Evolutionary conservation across 768 basidiomycete species (phyloP), one percentile per base, ranked within the genome.

Genomic region (Pleurotus platypus): DNA sequence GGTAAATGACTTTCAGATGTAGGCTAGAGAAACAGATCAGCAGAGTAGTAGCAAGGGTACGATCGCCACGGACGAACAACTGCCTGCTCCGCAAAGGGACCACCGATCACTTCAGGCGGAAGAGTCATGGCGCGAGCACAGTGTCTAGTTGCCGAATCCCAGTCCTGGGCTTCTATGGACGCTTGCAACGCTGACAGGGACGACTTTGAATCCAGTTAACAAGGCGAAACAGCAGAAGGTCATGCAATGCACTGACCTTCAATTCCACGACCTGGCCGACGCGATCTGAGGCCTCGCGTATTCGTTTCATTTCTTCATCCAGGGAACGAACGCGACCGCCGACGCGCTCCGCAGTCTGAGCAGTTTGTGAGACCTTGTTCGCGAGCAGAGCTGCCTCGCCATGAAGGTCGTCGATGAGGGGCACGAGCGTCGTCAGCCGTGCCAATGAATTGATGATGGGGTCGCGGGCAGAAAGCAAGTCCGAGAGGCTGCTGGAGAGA

Each of bases 211-310:
- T 59, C 54, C 7, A 48, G 59, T 27, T 35, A 37, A 45, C 26
- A 49, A 16, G 13, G 37, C 26, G 26, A 30, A 45, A 24, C 20
- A 13, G 39, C 30, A 15, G 40, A 24, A 16, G 20, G 18, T 6
- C n/a, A 24, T 18, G 27, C 53, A 47, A 67, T 66, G 55, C 60
- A 50, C 49, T 2, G n/a, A 92, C 94, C 82, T 97, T 98, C 62
- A 99, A 83, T 59, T 98, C 97, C 76, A 97, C 89, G 40, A 98
- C 92, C 67, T 94, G 92, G 4, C 85, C 87, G 8, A 98, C 92
- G 50, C 92, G 83, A 58, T 98, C 97, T n/a, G 83, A 85, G 12
- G 94, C 92, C 68, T 93, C 90, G 16, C 87, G 81, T 15, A 99
- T 90, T 55, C 93, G 79, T 15, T 85, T 79, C 86, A 98, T 95